Conservation (phyloP, 2,329 filamentous ascomycete species). For the Cercospora zeina region DNA sequence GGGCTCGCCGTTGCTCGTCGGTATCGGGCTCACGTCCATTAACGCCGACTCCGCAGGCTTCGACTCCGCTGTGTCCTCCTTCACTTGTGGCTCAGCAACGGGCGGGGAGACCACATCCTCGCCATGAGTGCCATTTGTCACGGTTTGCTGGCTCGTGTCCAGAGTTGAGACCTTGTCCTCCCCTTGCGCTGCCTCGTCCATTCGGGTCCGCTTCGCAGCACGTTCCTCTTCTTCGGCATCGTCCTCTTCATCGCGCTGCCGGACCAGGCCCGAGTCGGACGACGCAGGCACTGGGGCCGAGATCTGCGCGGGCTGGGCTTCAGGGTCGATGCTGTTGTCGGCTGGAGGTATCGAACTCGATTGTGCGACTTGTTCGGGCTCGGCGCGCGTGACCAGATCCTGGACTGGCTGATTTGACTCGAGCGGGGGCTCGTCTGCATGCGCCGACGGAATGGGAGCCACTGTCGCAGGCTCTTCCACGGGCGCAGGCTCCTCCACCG, state of each 20-base stretch:
- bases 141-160: constrained; percentile 13
- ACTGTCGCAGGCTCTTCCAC: constrained; percentile 1
- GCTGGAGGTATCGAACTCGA: constrained; percentile 10
- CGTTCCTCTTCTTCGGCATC: constrained; percentile 56
- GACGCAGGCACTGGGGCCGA: constrained; percentile 25
- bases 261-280: constrained; percentile 60
- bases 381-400: constrained; percentile 18
- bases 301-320: background rate
- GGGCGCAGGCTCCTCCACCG: constrained; percentile 19
- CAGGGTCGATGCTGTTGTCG: background rate
- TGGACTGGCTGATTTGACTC: constrained; percentile 18
- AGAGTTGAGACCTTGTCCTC: background rate
- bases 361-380: constrained; percentile 12
- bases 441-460: constrained; percentile 20
- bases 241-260: constrained; percentile 81
- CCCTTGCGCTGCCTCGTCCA: constrained; percentile 49
- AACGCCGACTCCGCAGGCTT: background rate
- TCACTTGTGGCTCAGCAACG: background rate
- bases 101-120: background rate
- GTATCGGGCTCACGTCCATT: background rate
- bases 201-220: constrained; percentile 77
- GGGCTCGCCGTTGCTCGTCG: constrained; percentile 3
- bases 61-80: constrained; percentile 1
- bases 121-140: constrained; percentile 7
- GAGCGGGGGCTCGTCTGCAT: constrained; percentile 7